phyloP scores from a whole-genome alignment of 2,329 filamentous ascomycete genomes.

The Phyllosticta capitalensis region DNA sequence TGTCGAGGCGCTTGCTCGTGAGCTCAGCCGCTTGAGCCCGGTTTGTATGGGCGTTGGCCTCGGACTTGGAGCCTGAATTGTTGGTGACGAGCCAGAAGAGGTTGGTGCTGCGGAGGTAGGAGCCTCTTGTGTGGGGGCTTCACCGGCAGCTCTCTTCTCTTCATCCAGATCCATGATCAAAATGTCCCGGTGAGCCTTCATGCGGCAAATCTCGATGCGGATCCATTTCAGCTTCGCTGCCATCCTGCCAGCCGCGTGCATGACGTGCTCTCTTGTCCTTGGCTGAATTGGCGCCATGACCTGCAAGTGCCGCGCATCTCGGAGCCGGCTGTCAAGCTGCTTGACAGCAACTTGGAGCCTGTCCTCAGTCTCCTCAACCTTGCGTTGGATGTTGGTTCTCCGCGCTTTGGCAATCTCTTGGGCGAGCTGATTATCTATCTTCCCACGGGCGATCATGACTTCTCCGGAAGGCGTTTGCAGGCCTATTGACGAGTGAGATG shows the following conservation, averaged over 20 bases:
- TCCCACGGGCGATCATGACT: conserved; percentile 61
- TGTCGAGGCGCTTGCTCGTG: conserved; percentile 24
- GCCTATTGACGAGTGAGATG: conserved; percentile 43
- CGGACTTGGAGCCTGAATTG: background rate
- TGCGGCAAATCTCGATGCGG: conserved; percentile 85
- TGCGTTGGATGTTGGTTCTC: conserved; percentile 70
- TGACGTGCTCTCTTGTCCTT: conserved; percentile 77
- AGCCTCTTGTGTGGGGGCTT: conserved; percentile 15
- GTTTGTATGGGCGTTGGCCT: background rate
- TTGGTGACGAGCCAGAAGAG: background rate
- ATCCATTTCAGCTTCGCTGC: conserved; percentile 88
- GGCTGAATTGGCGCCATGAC: conserved; percentile 82
- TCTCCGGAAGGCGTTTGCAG: conserved; percentile 65
- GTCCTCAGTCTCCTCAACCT: conserved; percentile 74
- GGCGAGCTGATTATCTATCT: conserved; percentile 71
- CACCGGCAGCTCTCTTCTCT: conserved; percentile 43
- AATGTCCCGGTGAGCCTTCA: conserved; percentile 85
- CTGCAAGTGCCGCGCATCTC: conserved; percentile 83
- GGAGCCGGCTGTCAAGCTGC: conserved; percentile 70
- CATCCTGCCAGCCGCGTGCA: conserved; percentile 75
- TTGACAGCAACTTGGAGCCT: conserved; percentile 64
- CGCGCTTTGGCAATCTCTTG: conserved; percentile 78
- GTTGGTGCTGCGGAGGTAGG: background rate
- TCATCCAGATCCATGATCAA: conserved; percentile 77
- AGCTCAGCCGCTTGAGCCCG: conserved; percentile 25